Evolutionary conservation across 2,329 filamentous ascomycete genomes (phyloP).

Genomic region (Scedosporium boydii): DNA sequence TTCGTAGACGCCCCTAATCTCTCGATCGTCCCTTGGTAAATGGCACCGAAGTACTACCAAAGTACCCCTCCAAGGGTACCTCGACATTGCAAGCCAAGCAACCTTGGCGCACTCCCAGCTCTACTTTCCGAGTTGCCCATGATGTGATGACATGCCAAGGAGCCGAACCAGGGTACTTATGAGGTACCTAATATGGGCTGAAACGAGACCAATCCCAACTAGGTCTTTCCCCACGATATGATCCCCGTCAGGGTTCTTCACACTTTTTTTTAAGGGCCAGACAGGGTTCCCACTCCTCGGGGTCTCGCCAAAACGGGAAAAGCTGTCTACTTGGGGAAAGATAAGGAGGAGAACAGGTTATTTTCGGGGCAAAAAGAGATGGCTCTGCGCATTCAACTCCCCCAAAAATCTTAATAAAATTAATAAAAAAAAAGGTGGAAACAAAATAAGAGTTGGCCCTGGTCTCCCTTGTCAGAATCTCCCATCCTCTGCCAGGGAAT

Average conservation of each 20-base stretch:
- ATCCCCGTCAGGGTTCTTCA: neutral
- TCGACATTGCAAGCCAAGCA: no score
- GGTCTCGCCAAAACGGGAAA: neutral
- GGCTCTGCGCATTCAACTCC: no score
- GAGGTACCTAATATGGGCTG: neutral
- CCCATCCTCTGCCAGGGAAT: neutral
- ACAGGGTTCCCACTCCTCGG: neutral
- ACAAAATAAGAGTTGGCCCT: neutral
- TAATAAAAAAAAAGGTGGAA: neutral
- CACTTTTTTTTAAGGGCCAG: neutral
- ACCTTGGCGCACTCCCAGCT: no score
- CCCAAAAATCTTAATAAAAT: no score
- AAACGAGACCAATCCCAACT: neutral
- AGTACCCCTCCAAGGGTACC: no score
- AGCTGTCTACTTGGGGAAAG: neutral
- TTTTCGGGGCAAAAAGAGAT: neutral
- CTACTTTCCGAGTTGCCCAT: no score
- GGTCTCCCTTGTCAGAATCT: neutral
- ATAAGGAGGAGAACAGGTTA: neutral
- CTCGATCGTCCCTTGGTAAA: no score
- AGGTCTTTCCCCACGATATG: neutral
- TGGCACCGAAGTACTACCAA: no score
- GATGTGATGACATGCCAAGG: no score
- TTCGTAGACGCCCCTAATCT: no score
- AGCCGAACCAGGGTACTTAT: neutral